These are phyloP conservation scores for Ceratocystis lukuohia DNA, from an alignment of 2,329 filamentous ascomycete genomes.

Conservation along the genomic window DNA sequence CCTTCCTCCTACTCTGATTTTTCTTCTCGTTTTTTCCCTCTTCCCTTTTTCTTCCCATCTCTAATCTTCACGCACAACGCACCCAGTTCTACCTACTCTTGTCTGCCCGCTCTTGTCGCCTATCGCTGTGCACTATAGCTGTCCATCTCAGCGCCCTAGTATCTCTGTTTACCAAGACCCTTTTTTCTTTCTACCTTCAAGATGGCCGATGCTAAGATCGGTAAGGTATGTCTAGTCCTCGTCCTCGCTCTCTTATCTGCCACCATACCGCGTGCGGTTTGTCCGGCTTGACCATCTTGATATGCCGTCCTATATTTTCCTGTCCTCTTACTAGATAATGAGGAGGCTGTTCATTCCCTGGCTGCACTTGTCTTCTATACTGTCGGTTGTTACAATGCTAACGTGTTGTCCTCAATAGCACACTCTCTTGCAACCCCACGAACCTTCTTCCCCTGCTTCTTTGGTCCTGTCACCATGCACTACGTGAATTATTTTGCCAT, in stretches of 20 bases:
- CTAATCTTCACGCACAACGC: not conserved
- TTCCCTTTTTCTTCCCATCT: slow-evolving; percentile 4
- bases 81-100: not conserved
- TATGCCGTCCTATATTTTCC: not conserved
- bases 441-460: not conserved
- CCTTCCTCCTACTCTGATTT: not conserved
- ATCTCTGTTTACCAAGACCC: not conserved
- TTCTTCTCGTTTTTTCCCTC: not conserved
- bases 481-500: not conserved
- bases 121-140: not conserved
- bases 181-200: not conserved
- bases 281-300: not conserved
- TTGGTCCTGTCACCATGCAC: not conserved
- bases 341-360: not conserved
- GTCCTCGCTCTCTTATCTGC: not conserved
- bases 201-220: slow-evolving; percentile 17
- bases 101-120: not conserved
- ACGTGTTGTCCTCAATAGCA: not conserved
- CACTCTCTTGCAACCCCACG: not conserved
- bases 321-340: not conserved
- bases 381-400: not conserved
- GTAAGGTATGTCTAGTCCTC: slow-evolving; percentile 13
- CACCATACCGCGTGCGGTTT: not conserved
- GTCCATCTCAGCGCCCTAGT: not conserved
- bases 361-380: no score